These are phyloP conservation scores for Monotropa hypopitys DNA, from an alignment of 179 eudicot species.

Conservation along the genomic window DNA sequence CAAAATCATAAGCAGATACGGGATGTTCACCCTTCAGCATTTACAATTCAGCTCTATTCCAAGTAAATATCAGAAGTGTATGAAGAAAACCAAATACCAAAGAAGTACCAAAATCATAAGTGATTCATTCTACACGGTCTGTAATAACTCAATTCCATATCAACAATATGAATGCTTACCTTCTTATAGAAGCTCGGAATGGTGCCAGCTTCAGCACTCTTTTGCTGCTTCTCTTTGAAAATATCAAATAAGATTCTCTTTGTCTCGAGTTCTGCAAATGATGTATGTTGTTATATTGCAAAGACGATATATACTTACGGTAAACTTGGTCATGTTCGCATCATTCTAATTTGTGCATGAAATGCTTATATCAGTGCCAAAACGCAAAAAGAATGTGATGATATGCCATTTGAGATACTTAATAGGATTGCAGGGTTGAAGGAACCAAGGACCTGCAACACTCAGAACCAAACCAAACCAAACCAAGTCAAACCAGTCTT, in stretches of 20 bases:
- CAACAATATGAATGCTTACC: constrained; percentile 25
- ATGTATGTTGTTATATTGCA: not conserved
- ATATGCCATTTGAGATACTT: not conserved
- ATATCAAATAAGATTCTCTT: constrained; percentile 90
- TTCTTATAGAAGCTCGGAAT: constrained; percentile 93
- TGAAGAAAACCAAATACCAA: not conserved
- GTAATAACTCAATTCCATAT: not conserved
- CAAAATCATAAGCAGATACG: not conserved
- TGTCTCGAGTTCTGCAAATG: constrained; percentile 73
- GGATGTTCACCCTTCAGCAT: not conserved
- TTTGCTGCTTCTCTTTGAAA: constrained; percentile 91
- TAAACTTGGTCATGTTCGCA: not conserved
- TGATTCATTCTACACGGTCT: not conserved
- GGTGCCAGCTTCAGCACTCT: constrained; percentile 81
- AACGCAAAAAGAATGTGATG: not conserved
- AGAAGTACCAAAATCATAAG: not conserved
- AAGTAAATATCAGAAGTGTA: not conserved
- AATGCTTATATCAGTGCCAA: not conserved
- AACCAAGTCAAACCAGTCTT: too few relatives aligned
- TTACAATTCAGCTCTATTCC: not conserved
- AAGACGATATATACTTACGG: not conserved
- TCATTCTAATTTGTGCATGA: not conserved
- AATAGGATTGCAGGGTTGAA: not conserved
- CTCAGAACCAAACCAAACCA: too few relatives aligned
- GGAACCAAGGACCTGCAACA: not conserved